phyloP scores from a whole-genome alignment of 805 yeast species.

The Yarrowia keelungensis region DNA sequence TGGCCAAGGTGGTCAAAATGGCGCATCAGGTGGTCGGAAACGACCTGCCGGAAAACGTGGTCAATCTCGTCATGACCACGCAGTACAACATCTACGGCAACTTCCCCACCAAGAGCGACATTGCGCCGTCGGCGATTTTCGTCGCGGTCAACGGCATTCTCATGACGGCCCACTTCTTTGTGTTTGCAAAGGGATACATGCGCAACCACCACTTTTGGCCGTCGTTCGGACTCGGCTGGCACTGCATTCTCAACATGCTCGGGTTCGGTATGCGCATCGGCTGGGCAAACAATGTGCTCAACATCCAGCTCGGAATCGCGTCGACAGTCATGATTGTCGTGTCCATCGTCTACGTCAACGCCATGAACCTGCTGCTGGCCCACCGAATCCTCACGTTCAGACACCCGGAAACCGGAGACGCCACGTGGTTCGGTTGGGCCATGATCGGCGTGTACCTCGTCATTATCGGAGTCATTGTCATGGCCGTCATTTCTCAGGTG shows the following conservation, averaged over 20 bases:
- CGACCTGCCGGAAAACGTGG: slow-evolving; percentile 9
- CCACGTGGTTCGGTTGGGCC: slow-evolving; percentile 52
- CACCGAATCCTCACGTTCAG: slow-evolving; percentile 79
- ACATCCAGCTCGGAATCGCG: slow-evolving; percentile 60
- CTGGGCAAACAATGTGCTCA: slow-evolving; percentile 64
- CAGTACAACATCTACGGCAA: slow-evolving; percentile 62
- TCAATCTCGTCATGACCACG: slow-evolving; percentile 35
- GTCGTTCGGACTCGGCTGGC: slow-evolving; percentile 60
- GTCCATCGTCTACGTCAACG: slow-evolving; percentile 64
- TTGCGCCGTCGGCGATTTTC: slow-evolving; percentile 67
- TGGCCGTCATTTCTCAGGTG: slow-evolving; percentile 72
- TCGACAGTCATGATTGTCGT: slow-evolving; percentile 62
- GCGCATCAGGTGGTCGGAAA: slow-evolving; percentile 31
- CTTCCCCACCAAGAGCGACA: slow-evolving; percentile 61
- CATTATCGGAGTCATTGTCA: slow-evolving; percentile 64
- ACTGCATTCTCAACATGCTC: slow-evolving; percentile 59
- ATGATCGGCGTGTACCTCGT: slow-evolving; percentile 61
- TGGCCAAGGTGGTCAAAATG: slow-evolving; percentile 27
- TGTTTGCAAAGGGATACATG: slow-evolving; percentile 50
- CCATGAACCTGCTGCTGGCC: slow-evolving; percentile 68
- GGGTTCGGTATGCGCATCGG: slow-evolving; percentile 65
- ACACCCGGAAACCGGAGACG: slow-evolving; percentile 73
- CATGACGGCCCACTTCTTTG: slow-evolving; percentile 54
- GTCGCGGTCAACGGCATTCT: slow-evolving; percentile 60
- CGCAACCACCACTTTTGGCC: slow-evolving; percentile 62